Conservation (phyloP, 345 rosid genomes). For the Atalantia buxifolia region DNA sequence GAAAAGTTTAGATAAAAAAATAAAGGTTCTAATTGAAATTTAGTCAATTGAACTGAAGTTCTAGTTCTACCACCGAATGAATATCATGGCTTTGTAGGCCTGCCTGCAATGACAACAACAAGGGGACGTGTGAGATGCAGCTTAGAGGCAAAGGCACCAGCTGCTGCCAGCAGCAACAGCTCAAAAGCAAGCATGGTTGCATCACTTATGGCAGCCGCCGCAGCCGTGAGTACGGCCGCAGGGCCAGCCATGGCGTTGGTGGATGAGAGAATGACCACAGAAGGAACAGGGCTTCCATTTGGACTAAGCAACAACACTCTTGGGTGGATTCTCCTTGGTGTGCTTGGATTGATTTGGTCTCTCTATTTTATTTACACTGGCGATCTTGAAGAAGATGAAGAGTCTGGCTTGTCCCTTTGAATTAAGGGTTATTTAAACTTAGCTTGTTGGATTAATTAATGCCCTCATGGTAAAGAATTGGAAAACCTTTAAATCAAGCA, state of each 20-base stretch:
- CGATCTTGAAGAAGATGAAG: constrained; percentile 64
- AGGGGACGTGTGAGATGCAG: constrained; percentile 39
- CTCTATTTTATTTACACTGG: constrained; percentile 44
- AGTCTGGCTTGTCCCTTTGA: constrained; percentile 65
- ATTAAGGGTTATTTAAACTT: background rate
- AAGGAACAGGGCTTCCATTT: constrained; percentile 67
- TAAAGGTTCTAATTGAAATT: background rate
- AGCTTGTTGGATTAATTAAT: background rate
- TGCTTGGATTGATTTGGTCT: constrained; percentile 63
- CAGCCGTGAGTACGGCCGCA: constrained; percentile 17
- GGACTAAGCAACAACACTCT: constrained; percentile 71
- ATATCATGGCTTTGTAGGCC: constrained; percentile 23
- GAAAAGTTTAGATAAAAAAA: too few relatives aligned
- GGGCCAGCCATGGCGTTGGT: constrained; percentile 59
- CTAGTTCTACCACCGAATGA: background rate
- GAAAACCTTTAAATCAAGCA: background rate
- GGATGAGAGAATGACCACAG: constrained; percentile 64
- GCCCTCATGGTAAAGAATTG: background rate
- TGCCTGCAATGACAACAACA: constrained; percentile 30
- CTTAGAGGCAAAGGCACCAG: constrained; percentile 22
- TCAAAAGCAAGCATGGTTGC: constrained; percentile 17
- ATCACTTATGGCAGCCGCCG: constrained; percentile 35
- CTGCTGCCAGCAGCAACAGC: background rate
- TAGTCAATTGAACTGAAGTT: background rate
- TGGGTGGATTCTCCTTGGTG: constrained; percentile 61